Percentiles rank a stretch among this genome's conserved stretches.
These are phyloP conservation scores for Amanita fuliginea DNA, from an alignment of 768 basidiomycete species.

Conservation along the genomic window DNA sequence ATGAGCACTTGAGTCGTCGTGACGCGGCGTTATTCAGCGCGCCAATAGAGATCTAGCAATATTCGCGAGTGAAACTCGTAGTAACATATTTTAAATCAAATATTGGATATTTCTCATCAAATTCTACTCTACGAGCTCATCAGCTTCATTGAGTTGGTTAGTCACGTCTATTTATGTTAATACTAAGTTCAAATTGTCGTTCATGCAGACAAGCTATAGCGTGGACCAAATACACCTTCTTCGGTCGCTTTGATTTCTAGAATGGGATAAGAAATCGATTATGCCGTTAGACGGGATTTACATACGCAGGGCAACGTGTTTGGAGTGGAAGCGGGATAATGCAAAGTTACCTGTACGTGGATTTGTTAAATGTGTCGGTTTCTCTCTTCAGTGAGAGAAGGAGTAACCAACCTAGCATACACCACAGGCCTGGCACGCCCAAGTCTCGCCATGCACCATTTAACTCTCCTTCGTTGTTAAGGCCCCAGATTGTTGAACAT, in stretches of 20 bases:
- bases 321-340: constrained; percentile 48
- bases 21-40: too few relatives aligned
- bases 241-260: constrained; percentile 64
- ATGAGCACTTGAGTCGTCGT: too few relatives aligned
- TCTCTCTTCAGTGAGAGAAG: too few relatives aligned
- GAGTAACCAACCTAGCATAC: constrained; percentile 56
- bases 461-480: constrained; percentile 53
- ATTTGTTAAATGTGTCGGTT: not conserved
- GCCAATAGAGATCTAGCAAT: too few relatives aligned
- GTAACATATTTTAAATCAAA: too few relatives aligned
- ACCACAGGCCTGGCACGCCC: constrained; percentile 43
- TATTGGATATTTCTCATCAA: too few relatives aligned
- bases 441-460: constrained; percentile 35
- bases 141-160: too few relatives aligned
- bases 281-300: constrained; percentile 7
- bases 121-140: too few relatives aligned
- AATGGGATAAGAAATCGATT: not conserved
- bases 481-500: constrained; percentile 47
- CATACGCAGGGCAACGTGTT: constrained; percentile 52
- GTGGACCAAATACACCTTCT: constrained; percentile 31
- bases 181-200: too few relatives aligned
- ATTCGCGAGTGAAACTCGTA: too few relatives aligned
- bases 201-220: constrained; percentile 9
- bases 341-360: constrained; percentile 36
- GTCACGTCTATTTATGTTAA: too few relatives aligned